Percentiles rank a stretch among this genome's conserved stretches.
phyloP scores from a whole-genome alignment of 2,329 filamentous ascomycete genomes.

The Venturia carpophila region DNA sequence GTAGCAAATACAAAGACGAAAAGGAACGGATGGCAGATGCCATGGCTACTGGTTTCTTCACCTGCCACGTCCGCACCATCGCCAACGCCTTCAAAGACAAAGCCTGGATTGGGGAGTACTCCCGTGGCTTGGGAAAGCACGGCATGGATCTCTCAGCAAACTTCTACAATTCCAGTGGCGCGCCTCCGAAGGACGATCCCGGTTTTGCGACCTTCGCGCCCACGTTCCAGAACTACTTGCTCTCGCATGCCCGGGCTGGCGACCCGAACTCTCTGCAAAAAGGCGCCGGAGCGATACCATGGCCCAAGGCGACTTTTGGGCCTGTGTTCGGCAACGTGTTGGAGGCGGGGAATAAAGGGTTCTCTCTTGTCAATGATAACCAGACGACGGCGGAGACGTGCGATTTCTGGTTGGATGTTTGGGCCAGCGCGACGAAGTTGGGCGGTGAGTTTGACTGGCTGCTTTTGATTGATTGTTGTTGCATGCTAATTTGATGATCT shows the following conservation, averaged over 20 bases:
- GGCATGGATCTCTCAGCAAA: conserved; percentile 11
- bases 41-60: not conserved
- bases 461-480: too few relatives aligned
- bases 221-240: conserved; percentile 13
- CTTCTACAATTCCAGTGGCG: conserved; percentile 6
- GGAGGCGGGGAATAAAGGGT: conserved; percentile 16
- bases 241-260: conserved; percentile 9
- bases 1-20: conserved; percentile 5
- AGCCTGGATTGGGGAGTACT: conserved; percentile 9
- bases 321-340: not conserved
- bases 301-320: conserved; percentile 6
- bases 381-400: conserved; percentile 8
- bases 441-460: not conserved
- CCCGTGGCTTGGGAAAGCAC: conserved; percentile 4
- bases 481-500: not conserved
- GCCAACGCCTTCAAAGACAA: conserved; percentile 10
- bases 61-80: conserved; percentile 13
- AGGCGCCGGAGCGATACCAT: not conserved
- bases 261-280: conserved; percentile 6
- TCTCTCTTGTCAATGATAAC: not conserved
- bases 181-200: not conserved
- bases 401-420: conserved; percentile 16
- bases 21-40: not conserved
- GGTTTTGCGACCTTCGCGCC: conserved; percentile 3
- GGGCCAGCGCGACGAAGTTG: conserved; percentile 11